phyloP scores from a whole-genome alignment of 257 asterid species.

The Haberlea rhodopensis region DNA sequence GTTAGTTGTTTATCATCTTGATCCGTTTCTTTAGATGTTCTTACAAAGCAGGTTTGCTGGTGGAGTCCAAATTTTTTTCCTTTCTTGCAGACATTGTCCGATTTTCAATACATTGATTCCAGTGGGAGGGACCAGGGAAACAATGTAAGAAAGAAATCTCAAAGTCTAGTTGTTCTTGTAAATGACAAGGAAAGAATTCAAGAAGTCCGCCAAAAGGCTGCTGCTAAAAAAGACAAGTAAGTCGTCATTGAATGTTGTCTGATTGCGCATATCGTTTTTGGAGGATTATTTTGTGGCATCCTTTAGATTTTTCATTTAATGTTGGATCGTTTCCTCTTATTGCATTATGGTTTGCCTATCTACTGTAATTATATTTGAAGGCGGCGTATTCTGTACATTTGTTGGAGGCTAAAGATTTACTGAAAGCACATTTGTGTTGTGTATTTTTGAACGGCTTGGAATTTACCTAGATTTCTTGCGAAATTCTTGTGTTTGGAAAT shows the following conservation, averaged over 20 bases:
- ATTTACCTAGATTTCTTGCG: background rate
- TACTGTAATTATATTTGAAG: slow-evolving; percentile 8
- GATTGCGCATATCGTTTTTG: slow-evolving; percentile 21
- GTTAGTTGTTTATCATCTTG: slow-evolving; percentile 43
- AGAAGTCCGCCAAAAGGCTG: slow-evolving; percentile 96
- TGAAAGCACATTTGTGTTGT: background rate
- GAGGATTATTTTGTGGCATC: slow-evolving; percentile 3
- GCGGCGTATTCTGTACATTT: slow-evolving; percentile 7
- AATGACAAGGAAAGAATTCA: slow-evolving; percentile 94
- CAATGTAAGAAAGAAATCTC: slow-evolving; percentile 94
- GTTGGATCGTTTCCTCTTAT: background rate
- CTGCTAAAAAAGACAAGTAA: slow-evolving; percentile 84
- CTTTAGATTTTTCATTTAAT: background rate
- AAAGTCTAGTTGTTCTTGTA: slow-evolving; percentile 80
- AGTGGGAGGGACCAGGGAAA: slow-evolving; percentile 94
- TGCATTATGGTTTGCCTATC: background rate
- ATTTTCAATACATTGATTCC: slow-evolving; percentile 93
- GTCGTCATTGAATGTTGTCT: slow-evolving; percentile 29
- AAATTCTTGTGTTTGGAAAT: background rate
- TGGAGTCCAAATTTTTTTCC: slow-evolving; percentile 26
- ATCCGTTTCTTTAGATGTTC: slow-evolving; percentile 19
- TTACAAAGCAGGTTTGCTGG: slow-evolving; percentile 10
- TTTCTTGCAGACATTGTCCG: slow-evolving; percentile 71
- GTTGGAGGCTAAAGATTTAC: no score
- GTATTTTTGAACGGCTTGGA: slow-evolving; percentile 5